phyloP scores from a whole-genome alignment of 495 filamentous ascomycete genomes.

The Talaromyces trachyspermus region DNA sequence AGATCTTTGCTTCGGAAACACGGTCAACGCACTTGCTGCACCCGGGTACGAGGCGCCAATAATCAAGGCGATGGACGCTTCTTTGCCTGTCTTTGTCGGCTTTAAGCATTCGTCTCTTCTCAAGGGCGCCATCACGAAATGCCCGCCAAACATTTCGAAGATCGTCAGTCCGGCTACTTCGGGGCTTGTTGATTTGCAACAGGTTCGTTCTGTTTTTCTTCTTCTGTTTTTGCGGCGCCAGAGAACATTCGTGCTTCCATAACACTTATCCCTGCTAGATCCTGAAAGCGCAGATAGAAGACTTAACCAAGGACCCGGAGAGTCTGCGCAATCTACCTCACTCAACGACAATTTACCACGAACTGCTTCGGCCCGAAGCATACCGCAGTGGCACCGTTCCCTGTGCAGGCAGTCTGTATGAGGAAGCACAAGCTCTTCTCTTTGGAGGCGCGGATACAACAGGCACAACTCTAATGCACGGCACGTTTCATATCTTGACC shows the following conservation, averaged over 20 bases:
- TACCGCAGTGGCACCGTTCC: constrained; percentile 15
- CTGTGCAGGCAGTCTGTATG: constrained; percentile 15
- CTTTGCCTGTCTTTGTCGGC: constrained; percentile 9
- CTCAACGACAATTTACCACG: constrained; percentile 29
- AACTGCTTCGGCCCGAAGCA: constrained; percentile 20
- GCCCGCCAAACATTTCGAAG: constrained; percentile 22
- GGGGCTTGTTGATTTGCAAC: constrained; percentile 22
- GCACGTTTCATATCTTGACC: constrained; percentile 19
- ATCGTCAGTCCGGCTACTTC: constrained; percentile 19
- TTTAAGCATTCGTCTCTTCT: constrained; percentile 28
- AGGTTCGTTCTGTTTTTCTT: constrained; percentile 1
- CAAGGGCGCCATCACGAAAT: constrained; percentile 18
- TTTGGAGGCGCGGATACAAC: constrained; percentile 37
- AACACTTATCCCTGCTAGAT: constrained; percentile 11
- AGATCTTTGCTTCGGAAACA: constrained; percentile 27
- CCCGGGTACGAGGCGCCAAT: constrained; percentile 26
- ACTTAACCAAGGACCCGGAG: constrained; percentile 13
- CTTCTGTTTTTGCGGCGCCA: not conserved
- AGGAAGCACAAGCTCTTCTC: constrained; percentile 29
- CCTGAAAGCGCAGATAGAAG: constrained; percentile 16
- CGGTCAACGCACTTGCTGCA: constrained; percentile 21
- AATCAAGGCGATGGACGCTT: constrained; percentile 20
- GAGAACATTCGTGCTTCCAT: not conserved
- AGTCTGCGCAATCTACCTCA: constrained; percentile 20
- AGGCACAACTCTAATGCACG: constrained; percentile 23